These are phyloP conservation scores for Millerozyma acaciae DNA, from an alignment of 805 yeast genomes.

Conservation along the genomic window DNA sequence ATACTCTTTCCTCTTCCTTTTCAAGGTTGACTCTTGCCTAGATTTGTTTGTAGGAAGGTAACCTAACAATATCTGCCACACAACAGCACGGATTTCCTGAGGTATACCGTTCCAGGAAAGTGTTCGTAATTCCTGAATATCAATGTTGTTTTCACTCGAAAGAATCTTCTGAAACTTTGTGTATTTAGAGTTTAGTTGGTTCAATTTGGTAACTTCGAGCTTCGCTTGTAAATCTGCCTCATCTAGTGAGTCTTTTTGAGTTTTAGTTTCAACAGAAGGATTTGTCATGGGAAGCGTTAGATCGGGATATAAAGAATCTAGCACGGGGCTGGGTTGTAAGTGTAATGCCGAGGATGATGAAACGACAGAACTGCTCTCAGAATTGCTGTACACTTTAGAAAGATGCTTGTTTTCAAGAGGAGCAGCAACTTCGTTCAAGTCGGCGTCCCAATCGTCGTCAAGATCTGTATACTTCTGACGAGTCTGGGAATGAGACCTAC, in stretches of 20 bases:
- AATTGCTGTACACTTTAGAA: constrained; percentile 20
- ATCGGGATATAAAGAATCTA: constrained; percentile 38
- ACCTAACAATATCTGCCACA: constrained; percentile 89
- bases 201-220: constrained; percentile 52
- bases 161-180: constrained; percentile 64
- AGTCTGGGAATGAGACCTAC: constrained; percentile 14
- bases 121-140: constrained; percentile 65
- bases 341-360: constrained; percentile 22
- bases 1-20: constrained; percentile 83
- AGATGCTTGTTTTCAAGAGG: constrained; percentile 15
- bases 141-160: constrained; percentile 47
- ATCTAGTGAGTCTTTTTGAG: constrained; percentile 38
- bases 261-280: constrained; percentile 2
- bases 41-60: constrained; percentile 83
- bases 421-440: constrained; percentile 42
- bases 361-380: constrained; percentile 17
- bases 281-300: constrained; percentile 20
- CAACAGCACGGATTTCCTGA: constrained; percentile 66
- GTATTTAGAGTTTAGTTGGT: constrained; percentile 58
- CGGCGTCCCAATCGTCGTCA: constrained; percentile 91
- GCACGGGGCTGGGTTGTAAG: constrained; percentile 23
- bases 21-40: constrained; percentile 65
- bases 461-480: constrained; percentile 53
- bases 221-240: constrained; percentile 34
- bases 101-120: constrained; percentile 96